phyloP scores from a whole-genome alignment of 2,329 filamentous ascomycete genomes.

The Paecilomyces variotii region DNA sequence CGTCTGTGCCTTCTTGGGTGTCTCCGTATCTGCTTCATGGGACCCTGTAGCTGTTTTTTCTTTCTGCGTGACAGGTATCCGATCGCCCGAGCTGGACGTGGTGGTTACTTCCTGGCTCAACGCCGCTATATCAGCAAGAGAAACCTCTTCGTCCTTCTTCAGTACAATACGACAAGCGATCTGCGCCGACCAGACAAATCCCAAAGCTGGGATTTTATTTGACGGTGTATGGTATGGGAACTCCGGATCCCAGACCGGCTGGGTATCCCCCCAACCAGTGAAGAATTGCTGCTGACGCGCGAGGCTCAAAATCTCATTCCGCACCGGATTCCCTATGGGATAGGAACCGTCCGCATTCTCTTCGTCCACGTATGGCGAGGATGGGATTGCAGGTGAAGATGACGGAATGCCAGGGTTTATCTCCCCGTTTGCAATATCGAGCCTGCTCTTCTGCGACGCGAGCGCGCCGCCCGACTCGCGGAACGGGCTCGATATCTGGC shows the following conservation, averaged over 20 bases:
- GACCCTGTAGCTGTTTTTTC: not conserved
- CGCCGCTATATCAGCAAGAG: not conserved
- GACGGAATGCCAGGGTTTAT: constrained; percentile 5
- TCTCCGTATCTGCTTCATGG: not conserved
- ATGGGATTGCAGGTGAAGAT: constrained; percentile 19
- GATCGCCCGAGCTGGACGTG: constrained; percentile 10
- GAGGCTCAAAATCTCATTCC: constrained; percentile 56
- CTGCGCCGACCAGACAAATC: constrained; percentile 86
- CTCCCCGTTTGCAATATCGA: not conserved
- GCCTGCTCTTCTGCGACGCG: constrained; percentile 10
- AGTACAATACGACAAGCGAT: constrained; percentile 74
- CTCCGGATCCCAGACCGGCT: constrained; percentile 5
- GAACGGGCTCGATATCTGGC: constrained; percentile 7
- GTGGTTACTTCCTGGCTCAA: not conserved
- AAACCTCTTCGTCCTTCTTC: constrained; percentile 54
- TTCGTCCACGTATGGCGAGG: constrained; percentile 22
- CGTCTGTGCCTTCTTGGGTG: not conserved
- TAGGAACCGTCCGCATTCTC: constrained; percentile 23
- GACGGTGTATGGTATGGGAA: constrained; percentile 24
- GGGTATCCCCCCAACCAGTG: constrained; percentile 79
- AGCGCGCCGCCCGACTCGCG: constrained; percentile 13
- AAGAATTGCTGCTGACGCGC: constrained; percentile 93
- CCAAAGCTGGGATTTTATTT: constrained; percentile 74
- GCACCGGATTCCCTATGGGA: constrained; percentile 30
- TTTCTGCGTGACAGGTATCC: not conserved